Percentiles rank a stretch among this genome's conserved stretches.
These are phyloP conservation scores for Bolboschoenus planiculmis DNA, from an alignment of 176 grass and related monocot genomes.

Conservation along the genomic window DNA sequence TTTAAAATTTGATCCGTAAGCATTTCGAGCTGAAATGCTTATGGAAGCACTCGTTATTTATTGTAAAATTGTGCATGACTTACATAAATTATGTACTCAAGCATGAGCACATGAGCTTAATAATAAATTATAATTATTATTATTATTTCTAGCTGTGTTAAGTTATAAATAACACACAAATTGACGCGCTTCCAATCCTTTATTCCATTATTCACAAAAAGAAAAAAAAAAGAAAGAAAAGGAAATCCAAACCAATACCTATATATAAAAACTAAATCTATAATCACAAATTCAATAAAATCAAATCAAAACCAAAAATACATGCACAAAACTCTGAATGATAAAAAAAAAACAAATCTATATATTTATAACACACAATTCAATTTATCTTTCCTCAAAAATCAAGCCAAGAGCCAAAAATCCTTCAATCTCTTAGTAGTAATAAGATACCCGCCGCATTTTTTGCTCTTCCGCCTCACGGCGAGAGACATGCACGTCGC, in stretches of 20 bases:
- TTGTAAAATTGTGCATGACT: too few species aligned
- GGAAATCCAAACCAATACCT: constrained; percentile 2
- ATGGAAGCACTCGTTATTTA: too few species aligned
- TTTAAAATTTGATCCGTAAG: too few species aligned
- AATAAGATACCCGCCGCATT: constrained; percentile 66
- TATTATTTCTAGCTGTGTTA: background rate
- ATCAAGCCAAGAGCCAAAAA: constrained; percentile 81
- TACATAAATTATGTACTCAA: background rate
- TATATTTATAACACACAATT: background rate
- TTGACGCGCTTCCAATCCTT: background rate
- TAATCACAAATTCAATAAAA: constrained; percentile 1
- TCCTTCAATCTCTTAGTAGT: constrained; percentile 61
- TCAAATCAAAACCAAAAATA: background rate
- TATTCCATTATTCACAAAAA: constrained; percentile 2
- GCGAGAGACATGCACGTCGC: constrained; percentile 56
- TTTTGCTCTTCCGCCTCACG: constrained; percentile 57
- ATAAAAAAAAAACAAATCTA: background rate
- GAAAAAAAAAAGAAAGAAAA: too few species aligned
- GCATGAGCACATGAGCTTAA: background rate
- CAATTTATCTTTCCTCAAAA: background rate
- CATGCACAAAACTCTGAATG: background rate
- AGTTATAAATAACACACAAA: background rate
- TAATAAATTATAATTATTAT: too few species aligned
- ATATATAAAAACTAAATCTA: constrained; percentile 1
- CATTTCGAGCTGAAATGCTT: too few species aligned